Evolutionary conservation across 176 grass and related monocot genomes (phyloP).

Genomic region (bread wheat (Triticum aestivum)): DNA sequence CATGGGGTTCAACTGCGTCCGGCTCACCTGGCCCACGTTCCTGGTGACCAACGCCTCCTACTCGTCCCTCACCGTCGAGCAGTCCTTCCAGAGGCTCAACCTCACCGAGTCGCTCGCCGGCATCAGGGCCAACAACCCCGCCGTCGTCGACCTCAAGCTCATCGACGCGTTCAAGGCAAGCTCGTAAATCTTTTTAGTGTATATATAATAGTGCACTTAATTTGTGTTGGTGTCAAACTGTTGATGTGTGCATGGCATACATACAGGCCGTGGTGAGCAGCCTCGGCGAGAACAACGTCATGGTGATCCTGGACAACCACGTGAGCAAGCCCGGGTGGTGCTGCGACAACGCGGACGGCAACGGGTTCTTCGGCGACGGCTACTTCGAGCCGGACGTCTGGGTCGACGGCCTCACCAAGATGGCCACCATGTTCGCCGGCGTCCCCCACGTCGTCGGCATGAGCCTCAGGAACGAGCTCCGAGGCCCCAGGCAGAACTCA

Average conservation of each 20-base stretch:
- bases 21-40: slow-evolving; percentile 82
- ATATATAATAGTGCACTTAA: neutral
- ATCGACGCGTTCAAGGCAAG: slow-evolving; percentile 79
- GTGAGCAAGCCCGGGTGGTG: slow-evolving; percentile 89
- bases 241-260: neutral
- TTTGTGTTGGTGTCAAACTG: neutral
- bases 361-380: slow-evolving; percentile 85
- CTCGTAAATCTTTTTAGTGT: too few relatives aligned
- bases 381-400: slow-evolving; percentile 74
- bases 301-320: slow-evolving; percentile 97
- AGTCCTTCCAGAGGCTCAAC: slow-evolving; percentile 64
- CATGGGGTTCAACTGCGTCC: slow-evolving; percentile 91
- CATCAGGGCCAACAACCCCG: slow-evolving; percentile 60
- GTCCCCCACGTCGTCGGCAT: slow-evolving; percentile 68
- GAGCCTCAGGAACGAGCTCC: slow-evolving; percentile 93
- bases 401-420: slow-evolving; percentile 59
- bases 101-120: slow-evolving; percentile 53
- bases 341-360: slow-evolving; percentile 64
- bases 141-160: slow-evolving; percentile 63
- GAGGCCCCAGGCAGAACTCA: slow-evolving; percentile 61
- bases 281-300: slow-evolving; percentile 61
- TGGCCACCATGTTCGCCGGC: slow-evolving; percentile 62
- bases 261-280: slow-evolving; percentile 66
- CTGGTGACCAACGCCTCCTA: slow-evolving; percentile 63
- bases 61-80: slow-evolving; percentile 53